Base-by-base conservation (phyloP, 176 grass and related monocot genomes). In the Ensete ventricosum region DNA sequence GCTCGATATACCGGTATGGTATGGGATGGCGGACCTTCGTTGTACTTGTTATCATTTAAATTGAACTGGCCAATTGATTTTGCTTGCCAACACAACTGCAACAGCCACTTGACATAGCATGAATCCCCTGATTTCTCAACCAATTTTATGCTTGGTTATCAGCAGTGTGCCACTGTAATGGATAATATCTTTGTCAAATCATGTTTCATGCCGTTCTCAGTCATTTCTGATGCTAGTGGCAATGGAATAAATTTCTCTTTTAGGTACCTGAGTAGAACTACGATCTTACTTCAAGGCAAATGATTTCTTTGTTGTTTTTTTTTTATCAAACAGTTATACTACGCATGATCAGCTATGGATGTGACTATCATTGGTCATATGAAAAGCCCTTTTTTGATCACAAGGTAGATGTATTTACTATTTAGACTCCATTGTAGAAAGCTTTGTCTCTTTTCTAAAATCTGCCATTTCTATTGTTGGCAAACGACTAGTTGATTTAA, bases 321-420 rank as follows among this genome's bases (percentile, higher is more conserved):
- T 25, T 69, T 77, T 64, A 74, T 79, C 22, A 53, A 71, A 29
- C 73, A 88, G 95, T 94, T 79, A 76, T 91, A 76, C 72, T 98
- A 72, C 84, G 90, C 9, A 98, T 98, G 79, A 94, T 94, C 83
- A 98, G 95, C 76, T 98, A 84, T 84, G 90, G 90, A 89, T 98
- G 95, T 68, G 90, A 98, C 77, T 94, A 98, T 82, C 85, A 89
- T 76, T 90, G 85, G 80, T 69, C 90, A 19, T 52, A 87, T 78
- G 69, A 51, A 50, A 72, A 83, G 62, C 62, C 65, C 77, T 84
- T 71, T 48, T 98, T 94, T 91, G 90, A 98, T 81, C 83, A 82
- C 70, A 87, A 98, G 95, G 90, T 98, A 82, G 22, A 22, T 27
- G 34, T 43, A 43, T 43, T 48, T 13, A 9, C 24, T 13, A 50